Evolutionary conservation across 768 basidiomycete species (phyloP), one percentile per base, ranked within the genome.

Genomic region (Boletus coccyginus): DNA sequence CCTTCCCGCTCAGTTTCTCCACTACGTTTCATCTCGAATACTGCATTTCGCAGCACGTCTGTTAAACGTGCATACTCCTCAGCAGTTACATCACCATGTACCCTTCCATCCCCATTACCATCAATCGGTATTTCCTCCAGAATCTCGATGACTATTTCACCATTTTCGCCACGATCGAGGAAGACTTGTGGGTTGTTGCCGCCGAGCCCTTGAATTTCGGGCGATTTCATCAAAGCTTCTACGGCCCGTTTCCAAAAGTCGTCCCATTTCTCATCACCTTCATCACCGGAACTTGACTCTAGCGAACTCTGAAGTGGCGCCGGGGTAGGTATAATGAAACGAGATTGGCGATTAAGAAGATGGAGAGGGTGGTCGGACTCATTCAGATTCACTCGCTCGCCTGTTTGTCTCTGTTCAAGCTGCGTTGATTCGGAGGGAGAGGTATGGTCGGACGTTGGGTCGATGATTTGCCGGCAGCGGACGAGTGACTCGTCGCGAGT

Each of bases 401-500:
- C 62, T 21, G 63, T 55, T 41, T 62, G 57, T 32, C 69, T 68
- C 35, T 68, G 61, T 43, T 71, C 71, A 41, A 73, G 63, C 17
- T 74, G 67, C 7, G 68, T 66, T 1, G 63, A 63, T 42, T 71
- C 70, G 29, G 69, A 62, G 19, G 69, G 53, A 41, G 62, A 42
- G 11, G 49, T 55, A 19, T 61, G 55, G 41, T 65, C 64, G 41
- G 59, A 32, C 17, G 35, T 45, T 17, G 59, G 35, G 32, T 67
- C 60, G 21, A 93, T 78, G 59, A 94, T 79, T 72, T 92, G 85
- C 46, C 92, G 86, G 71, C 92, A 94, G 54, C 84, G 85, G 64
- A 94, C 86, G 63, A 80, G 74, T 12, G 85, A 78, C 62, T 92
- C 88, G 50, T 85, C 83, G 47, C 78, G 79, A 39, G 79, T 75